Conservation (phyloP, 352 stramenopile species). For the Globisporangium iwayamae region DNA sequence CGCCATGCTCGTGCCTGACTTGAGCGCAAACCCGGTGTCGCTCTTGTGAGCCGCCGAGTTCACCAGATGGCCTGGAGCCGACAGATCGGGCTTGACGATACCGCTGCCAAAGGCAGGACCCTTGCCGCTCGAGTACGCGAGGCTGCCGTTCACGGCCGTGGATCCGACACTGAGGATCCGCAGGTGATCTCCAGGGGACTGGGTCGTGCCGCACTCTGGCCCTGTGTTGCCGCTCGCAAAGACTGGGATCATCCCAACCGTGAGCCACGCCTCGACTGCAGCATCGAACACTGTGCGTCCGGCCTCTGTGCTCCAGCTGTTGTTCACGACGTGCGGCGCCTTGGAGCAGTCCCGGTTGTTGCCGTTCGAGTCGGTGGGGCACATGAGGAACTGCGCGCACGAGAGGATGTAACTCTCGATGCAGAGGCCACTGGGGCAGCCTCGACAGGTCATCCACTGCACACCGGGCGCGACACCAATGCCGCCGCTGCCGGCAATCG, state of each 20-base stretch:
- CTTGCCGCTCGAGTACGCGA: slow-evolving; percentile 39
- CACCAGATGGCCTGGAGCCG: slow-evolving; percentile 31
- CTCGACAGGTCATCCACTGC: slow-evolving; percentile 17
- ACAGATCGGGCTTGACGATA: slow-evolving; percentile 42
- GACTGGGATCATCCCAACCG: slow-evolving; percentile 46
- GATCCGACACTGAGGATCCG: slow-evolving; percentile 36
- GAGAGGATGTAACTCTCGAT: slow-evolving; percentile 23
- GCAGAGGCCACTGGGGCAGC: slow-evolving; percentile 13
- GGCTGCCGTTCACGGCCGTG: slow-evolving; percentile 26
- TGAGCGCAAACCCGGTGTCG: slow-evolving; percentile 29
- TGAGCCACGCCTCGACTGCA: slow-evolving; percentile 37
- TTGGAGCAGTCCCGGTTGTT: slow-evolving; percentile 45
- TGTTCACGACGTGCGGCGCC: slow-evolving; percentile 50
- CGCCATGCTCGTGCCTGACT: slow-evolving; percentile 62
- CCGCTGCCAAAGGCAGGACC: slow-evolving; percentile 29
- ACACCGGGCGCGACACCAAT: slow-evolving; percentile 17
- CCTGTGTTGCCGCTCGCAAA: slow-evolving; percentile 51
- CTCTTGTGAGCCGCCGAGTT: slow-evolving; percentile 34
- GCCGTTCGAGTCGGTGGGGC: slow-evolving; percentile 49
- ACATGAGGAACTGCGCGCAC: slow-evolving; percentile 57
- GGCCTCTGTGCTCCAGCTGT: slow-evolving; percentile 42
- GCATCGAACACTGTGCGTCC: slow-evolving; percentile 34
- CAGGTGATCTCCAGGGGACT: slow-evolving; percentile 35
- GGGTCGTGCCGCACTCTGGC: slow-evolving; percentile 24
- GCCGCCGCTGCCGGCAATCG: slow-evolving; percentile 13